Base-by-base conservation (phyloP, 805 yeast genomes). In the Candida railenensis region DNA sequence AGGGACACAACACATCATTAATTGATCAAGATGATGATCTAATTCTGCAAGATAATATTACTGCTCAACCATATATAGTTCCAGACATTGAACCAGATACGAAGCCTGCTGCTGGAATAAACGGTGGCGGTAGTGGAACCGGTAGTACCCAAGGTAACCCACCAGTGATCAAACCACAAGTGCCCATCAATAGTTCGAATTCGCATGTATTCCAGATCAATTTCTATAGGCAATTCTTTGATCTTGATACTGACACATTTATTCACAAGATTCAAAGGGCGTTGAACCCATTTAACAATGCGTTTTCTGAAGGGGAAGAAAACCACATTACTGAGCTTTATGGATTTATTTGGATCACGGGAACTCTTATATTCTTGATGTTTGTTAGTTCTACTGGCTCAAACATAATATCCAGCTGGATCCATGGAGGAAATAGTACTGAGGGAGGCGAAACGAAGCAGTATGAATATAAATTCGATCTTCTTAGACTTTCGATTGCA, bases 341-440 rank as follows among this genome's bases (percentile, higher is more conserved):
- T 62, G 97, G 97, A 0, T 86, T 95, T 5, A 71, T 89, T 16
- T 91, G 98, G 98, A 82, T 91, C 38, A 87, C 92, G 11, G 89
- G 90, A 0, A 85, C 96, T 0, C 79, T 89, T 42, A 81, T 88
- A 1, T 80, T 87, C 52, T 69, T 84, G 28, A 73, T 88, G 61
- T 90, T 90, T 66, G 82, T 89, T 48, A 77, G 90, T 39, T 79
- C 86, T 32, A 85, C 96, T 0, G 76, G 87, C 18, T 78, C 87
- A 2, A 82, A 83, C 41, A 58, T 86, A 19, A 55, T 89, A n/a
- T 69, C 81, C n/a, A 74, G 79, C 21, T 74, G 79, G 70, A 54
- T 78, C 22, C 75, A 80, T 58, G 56, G 69, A 12, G 22, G 22
- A 37, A 5, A 15, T n/a, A n/a, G n/a, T n/a, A n/a, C n/a, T 20